These are phyloP conservation scores for Crotalaria pallida DNA, from an alignment of 306 rosid genomes.

Conservation along the genomic window DNA sequence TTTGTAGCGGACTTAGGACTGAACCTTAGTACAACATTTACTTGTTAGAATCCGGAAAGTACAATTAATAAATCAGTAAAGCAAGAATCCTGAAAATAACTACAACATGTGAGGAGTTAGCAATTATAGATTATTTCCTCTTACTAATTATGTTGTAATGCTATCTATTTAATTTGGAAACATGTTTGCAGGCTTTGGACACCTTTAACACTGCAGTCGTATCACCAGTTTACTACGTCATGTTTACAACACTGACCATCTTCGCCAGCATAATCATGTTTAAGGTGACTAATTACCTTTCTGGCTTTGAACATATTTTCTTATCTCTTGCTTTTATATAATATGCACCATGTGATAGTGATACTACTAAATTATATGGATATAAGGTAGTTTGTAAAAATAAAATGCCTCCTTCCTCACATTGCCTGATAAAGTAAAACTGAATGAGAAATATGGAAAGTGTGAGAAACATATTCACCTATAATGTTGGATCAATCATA, in stretches of 20 bases:
- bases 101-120: background rate
- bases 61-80: background rate
- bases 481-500: background rate
- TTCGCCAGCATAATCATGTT: constrained; percentile 89
- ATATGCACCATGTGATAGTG: background rate
- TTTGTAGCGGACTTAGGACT: background rate
- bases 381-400: background rate
- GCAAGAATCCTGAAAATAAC: background rate
- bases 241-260: constrained; percentile 80
- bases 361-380: background rate
- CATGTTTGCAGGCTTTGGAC: constrained; percentile 72
- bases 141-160: background rate
- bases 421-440: background rate
- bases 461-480: background rate
- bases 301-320: background rate
- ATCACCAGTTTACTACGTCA: constrained; percentile 85
- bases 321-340: background rate
- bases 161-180: constrained; percentile 13
- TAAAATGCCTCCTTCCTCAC: background rate
- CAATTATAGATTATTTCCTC: background rate
- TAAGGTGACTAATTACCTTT: constrained; percentile 44
- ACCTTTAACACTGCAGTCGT: constrained; percentile 88
- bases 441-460: background rate
- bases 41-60: background rate
- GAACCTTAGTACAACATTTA: background rate